Percentiles rank a stretch among this genome's conserved stretches.
These are phyloP conservation scores for Camellia sinensis DNA, from an alignment of 148 eudicot species.

Conservation along the genomic window DNA sequence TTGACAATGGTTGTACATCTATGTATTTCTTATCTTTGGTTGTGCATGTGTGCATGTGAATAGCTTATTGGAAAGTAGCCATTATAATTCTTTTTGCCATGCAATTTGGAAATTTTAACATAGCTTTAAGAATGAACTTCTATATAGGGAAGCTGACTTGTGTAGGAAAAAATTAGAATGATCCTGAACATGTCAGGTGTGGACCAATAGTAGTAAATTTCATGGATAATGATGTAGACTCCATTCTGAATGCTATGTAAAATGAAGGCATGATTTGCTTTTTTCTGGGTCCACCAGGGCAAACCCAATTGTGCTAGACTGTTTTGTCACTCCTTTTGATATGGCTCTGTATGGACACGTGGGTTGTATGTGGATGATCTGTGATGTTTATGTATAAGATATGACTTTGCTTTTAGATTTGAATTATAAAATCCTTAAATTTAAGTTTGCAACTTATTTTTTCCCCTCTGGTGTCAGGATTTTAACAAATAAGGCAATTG, in stretches of 20 bases:
- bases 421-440: background rate
- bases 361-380: background rate
- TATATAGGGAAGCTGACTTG: background rate
- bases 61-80: background rate
- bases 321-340: background rate
- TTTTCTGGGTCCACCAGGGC: background rate
- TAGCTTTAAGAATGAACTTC: background rate
- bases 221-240: background rate
- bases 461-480: constrained; percentile 37
- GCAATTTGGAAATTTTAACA: background rate
- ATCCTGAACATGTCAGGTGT: background rate
- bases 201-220: background rate
- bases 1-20: background rate
- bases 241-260: background rate
- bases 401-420: background rate
- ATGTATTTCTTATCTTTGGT: background rate
- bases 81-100: background rate
- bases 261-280: background rate
- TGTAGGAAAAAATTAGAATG: background rate
- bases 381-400: background rate
- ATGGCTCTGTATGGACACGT: background rate
- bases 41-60: no score
- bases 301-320: background rate
- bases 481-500: constrained; percentile 74
- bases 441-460: background rate